These are phyloP conservation scores for Chytridiales sp. DNA, from an alignment of 371 early-diverging fungal species.

Conservation along the genomic window DNA sequence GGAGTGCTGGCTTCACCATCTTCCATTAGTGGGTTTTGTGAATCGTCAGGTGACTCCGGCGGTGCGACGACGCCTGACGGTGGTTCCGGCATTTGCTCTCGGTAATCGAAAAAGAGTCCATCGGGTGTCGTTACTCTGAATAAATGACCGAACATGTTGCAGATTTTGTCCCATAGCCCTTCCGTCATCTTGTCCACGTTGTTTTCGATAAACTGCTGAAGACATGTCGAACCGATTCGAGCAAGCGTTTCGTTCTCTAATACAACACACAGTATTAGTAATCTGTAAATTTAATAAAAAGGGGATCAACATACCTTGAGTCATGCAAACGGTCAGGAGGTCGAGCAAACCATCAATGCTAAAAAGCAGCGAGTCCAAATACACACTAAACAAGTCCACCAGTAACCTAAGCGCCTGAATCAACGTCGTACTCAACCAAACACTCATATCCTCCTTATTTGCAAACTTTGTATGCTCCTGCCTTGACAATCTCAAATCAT, in stretches of 20 bases:
- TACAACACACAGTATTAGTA: background rate
- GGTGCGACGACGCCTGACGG: slow-evolving; percentile 23
- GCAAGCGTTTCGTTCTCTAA: slow-evolving; percentile 83
- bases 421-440: slow-evolving; percentile 76
- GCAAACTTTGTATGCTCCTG: slow-evolving; percentile 51
- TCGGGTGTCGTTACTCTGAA: slow-evolving; percentile 79
- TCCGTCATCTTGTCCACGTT: slow-evolving; percentile 70
- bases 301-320: slow-evolving; percentile 51
- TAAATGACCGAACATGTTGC: slow-evolving; percentile 62
- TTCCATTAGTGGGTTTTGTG: background rate
- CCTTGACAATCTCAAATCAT: slow-evolving; percentile 63
- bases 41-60: slow-evolving; percentile 20
- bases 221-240: slow-evolving; percentile 83
- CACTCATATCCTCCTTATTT: slow-evolving; percentile 62
- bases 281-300: background rate
- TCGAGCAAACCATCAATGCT: slow-evolving; percentile 75
- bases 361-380: slow-evolving; percentile 67
- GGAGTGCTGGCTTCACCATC: background rate
- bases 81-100: slow-evolving; percentile 20
- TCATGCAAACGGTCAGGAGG: slow-evolving; percentile 75
- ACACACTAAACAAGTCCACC: slow-evolving; percentile 76
- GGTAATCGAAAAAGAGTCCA: slow-evolving; percentile 64
- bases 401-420: slow-evolving; percentile 85
- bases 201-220: slow-evolving; percentile 81
- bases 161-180: slow-evolving; percentile 69